Percentiles rank a stretch among this genome's conserved stretches.
Conservation (phyloP, 257 asterid species). For the Przewalskia tangutica region DNA sequence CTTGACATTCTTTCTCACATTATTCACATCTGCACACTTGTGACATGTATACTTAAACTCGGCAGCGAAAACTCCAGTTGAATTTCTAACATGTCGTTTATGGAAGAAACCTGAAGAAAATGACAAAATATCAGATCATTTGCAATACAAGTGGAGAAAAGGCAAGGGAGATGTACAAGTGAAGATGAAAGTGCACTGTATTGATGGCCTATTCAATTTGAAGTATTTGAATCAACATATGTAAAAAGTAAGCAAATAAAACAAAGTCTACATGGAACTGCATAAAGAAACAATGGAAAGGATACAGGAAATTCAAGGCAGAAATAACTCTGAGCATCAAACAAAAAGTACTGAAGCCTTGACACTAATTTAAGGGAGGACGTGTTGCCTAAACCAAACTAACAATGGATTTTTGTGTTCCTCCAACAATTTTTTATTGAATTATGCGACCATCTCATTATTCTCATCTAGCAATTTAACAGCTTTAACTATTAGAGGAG, state of each 20-base stretch:
- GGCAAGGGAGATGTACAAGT: neutral
- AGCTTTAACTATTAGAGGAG: neutral
- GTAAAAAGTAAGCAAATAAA: neutral
- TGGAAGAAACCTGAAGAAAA: conserved; percentile 64
- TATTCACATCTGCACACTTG: conserved; percentile 40
- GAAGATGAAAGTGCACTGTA: neutral
- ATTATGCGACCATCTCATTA: neutral
- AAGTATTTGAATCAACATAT: neutral
- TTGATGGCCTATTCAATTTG: neutral
- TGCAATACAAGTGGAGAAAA: neutral
- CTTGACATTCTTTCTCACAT: conserved; percentile 24
- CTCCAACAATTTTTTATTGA: neutral
- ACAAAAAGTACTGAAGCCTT: neutral
- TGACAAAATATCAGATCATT: conserved; percentile 7
- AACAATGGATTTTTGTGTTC: neutral
- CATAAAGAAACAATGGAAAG: neutral
- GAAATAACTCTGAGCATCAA: neutral
- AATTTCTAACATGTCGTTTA: conserved; percentile 53
- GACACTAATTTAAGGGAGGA: neutral
- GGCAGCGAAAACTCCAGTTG: conserved; percentile 33
- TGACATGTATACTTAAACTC: conserved; percentile 51
- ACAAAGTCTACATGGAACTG: neutral
- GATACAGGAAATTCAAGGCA: neutral
- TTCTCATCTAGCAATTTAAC: neutral
- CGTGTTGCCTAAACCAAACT: neutral